Evolutionary conservation across 306 rosid species (phyloP), one percentile per base, ranked within the genome.

Genomic region (Rosa persica): DNA sequence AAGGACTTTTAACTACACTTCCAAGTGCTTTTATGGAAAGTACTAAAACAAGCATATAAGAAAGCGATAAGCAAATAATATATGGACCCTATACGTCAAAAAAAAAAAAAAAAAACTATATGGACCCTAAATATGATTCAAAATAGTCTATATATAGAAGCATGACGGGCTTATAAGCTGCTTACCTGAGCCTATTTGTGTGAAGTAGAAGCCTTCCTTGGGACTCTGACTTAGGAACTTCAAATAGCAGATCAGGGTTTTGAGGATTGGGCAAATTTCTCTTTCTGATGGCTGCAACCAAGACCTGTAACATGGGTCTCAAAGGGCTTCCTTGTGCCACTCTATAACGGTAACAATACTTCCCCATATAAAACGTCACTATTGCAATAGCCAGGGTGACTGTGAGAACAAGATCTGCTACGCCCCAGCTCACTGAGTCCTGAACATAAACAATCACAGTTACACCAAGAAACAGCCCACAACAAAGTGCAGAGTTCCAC

Each of bases 401-500:
- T 0, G 97, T 89, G 57, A 92, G 89, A 52, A 92, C 75, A 43
- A 92, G 79, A 60, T 91, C 93, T 17, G 94, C 91, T 40, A 76
- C 87, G 0, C 98, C 97, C 97, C 97, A 94, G 15, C 86, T 87
- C 20, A 89, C 79, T 44, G 80, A 91, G 57, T 92, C 97, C 79
- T 94, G 92, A 8, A 92, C 82, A 13, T 89, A 94, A 25, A 94
- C 97, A 78, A 94, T 83, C 12, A 90, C 73, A 23, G 98, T 94
- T 3, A 92, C 98, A 79, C 98, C 98, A 10, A 89, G 49, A 20
- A 94, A 65, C 60, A 94, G 81, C 23, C 98, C 98, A 64, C 80
- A 80, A 72, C 97, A 94, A 3, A 94, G 89, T 6, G 91, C 91
- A 86, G 84, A 87, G 74, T 79, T 94, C 98, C 98, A 94, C 98